These are phyloP conservation scores for Termitomyces eurrhizus DNA, from an alignment of 768 basidiomycete genomes.

Conservation along the genomic window DNA sequence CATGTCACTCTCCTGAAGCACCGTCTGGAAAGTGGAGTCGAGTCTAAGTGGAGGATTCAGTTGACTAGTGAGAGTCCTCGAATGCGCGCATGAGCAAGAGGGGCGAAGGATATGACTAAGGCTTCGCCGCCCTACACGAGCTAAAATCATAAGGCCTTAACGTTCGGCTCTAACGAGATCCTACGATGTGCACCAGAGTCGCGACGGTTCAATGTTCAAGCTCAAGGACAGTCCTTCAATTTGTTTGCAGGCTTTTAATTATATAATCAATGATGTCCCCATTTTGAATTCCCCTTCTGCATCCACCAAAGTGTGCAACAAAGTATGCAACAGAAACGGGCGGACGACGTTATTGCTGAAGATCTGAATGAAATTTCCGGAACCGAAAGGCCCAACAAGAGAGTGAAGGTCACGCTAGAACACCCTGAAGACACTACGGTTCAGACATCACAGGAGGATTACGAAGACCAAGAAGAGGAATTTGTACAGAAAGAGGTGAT, in stretches of 20 bases:
- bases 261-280: constrained; percentile 2
- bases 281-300: neutral
- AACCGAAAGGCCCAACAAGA: constrained; percentile 32
- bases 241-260: neutral
- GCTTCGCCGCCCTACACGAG: constrained; percentile 3
- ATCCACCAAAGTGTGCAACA: neutral
- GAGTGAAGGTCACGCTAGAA: constrained; percentile 19
- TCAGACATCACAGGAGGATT: constrained; percentile 15
- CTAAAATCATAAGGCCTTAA: constrained; percentile 14
- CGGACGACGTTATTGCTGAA: constrained; percentile 8
- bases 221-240: neutral
- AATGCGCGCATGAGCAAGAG: neutral
- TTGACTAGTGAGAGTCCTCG: constrained; percentile 22
- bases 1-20: constrained; percentile 67
- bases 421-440: neutral
- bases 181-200: neutral
- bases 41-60: constrained; percentile 61
- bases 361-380: constrained; percentile 8
- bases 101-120: neutral
- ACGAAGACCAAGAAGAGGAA: constrained; percentile 31
- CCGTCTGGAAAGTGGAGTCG: constrained; percentile 59
- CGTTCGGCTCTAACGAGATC: neutral
- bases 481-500: constrained; percentile 26
- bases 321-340: constrained; percentile 8
- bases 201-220: neutral